These are phyloP conservation scores for Oenanthe javanica DNA, from an alignment of 140 eudicot species.

Conservation along the genomic window DNA sequence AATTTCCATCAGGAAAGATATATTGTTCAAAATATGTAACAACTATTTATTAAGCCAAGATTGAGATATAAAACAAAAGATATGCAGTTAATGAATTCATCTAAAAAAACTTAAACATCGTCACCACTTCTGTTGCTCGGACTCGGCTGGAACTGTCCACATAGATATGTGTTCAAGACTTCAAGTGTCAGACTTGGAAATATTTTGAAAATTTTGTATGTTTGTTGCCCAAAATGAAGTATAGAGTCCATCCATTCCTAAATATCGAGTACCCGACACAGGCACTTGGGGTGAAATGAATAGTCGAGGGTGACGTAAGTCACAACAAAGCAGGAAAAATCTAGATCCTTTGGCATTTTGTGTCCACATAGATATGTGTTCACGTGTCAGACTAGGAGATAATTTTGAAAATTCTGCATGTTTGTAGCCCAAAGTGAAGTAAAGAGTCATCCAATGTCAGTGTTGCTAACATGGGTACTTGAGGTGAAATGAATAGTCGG, in stretches of 20 bases:
- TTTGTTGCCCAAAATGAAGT: background rate
- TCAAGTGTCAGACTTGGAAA: background rate
- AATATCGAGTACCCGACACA: background rate
- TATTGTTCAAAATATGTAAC: background rate
- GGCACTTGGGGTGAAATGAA: background rate
- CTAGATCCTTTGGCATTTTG: background rate
- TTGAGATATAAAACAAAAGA: background rate
- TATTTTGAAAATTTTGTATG: background rate
- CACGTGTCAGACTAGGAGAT: background rate
- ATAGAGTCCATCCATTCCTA: background rate
- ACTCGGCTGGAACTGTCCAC: background rate
- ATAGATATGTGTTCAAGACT: background rate
- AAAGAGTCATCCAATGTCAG: background rate
- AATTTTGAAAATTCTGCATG: background rate
- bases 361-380: background rate
- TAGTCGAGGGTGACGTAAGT: background rate
- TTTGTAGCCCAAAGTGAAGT: background rate
- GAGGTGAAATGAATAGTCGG: background rate
- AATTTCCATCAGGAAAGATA: background rate
- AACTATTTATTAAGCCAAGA: background rate
- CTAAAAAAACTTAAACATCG: background rate
- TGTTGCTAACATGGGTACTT: background rate
- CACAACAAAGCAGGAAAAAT: conserved; percentile 6
- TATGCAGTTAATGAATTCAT: background rate
- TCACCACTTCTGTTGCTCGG: background rate